Evolutionary conservation across 2,329 filamentous ascomycete genomes (phyloP).

Genomic region (Talaromyces sp.): DNA sequence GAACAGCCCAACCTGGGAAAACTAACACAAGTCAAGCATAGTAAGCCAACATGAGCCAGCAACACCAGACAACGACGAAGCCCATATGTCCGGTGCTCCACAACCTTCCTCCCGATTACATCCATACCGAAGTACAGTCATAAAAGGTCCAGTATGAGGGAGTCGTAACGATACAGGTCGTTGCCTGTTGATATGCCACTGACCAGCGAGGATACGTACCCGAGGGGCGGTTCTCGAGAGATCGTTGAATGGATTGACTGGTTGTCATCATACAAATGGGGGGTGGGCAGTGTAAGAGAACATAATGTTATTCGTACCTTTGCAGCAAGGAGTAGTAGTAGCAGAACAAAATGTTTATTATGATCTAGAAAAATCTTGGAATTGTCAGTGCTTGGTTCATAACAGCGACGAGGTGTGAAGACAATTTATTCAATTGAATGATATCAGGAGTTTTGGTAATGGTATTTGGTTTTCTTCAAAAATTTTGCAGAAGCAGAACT

Average conservation of each 20-base stretch:
- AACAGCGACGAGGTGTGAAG: constrained; percentile 9
- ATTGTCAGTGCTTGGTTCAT: constrained; percentile 23
- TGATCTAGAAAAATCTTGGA: constrained; percentile 13
- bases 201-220: constrained; percentile 26
- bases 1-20: constrained; percentile 28
- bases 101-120: constrained; percentile 47
- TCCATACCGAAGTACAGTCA: constrained; percentile 15
- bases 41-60: constrained; percentile 21
- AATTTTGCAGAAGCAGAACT: constrained; percentile 66
- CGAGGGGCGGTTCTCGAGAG: constrained; percentile 45
- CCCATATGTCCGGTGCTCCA: constrained; percentile 39
- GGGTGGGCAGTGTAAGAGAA: neutral
- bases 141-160: constrained; percentile 49
- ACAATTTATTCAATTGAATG: constrained; percentile 16
- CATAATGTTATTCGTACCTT: constrained; percentile 28
- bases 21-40: constrained; percentile 41
- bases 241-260: constrained; percentile 67
- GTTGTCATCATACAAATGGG: constrained; percentile 57
- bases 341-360: constrained; percentile 8
- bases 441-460: constrained; percentile 59
- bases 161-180: constrained; percentile 35
- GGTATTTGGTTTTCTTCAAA: constrained; percentile 62
- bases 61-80: constrained; percentile 27
- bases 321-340: constrained; percentile 2
- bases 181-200: constrained; percentile 21